Base-by-base conservation (phyloP, 116 monocot genomes). In the Iris pallida region DNA sequence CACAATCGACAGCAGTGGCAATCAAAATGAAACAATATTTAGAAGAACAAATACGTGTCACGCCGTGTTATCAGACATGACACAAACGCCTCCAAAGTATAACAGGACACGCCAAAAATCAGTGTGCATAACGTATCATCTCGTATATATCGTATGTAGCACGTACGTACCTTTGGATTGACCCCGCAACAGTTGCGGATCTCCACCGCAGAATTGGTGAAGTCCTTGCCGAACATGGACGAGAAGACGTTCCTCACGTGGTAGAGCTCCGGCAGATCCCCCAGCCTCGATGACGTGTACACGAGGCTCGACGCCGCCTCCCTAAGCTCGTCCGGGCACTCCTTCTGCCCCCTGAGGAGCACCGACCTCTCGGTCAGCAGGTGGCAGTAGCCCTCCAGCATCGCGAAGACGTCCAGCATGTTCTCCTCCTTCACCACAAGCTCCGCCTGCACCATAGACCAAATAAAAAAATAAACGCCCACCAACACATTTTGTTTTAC, bases 261-360 rank as follows among this genome's bases (percentile, higher is more conserved):
- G n/a, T 79, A 74, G 64, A 95, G 76, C 77, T 91, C 95, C 13
- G 81, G 91, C 57, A 95, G 20, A 15, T 91, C 82, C 0, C 79
- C 82, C 65, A 80, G 82, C 46, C 86, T 80, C 12, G 91, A 82
- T 0, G 86, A 73, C 0, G 75, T 84, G 30, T 80, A 95, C 5
- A 82, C 54, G 16, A 95, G 71, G 57, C 82, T 77, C 7, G 89
- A 60, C 8, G 79, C 65, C 5, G 84, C 86, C 73, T 95, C 95
- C 46, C 64, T 71, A n/a, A 91, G 84, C 82, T 91, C 91, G 8
- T 82, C 78, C 8, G 95, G 95, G 64, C 95, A 95, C 20, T 82
- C 82, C 30, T 73, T 83, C 4, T 76, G 73, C 53, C 68, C 53
- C 15, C 78, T 74, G 4, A 95, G 71, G 51, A 91, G 70, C 55